Conservation (phyloP, 495 filamentous ascomycete genomes). For the Neurospora africana region DNA sequence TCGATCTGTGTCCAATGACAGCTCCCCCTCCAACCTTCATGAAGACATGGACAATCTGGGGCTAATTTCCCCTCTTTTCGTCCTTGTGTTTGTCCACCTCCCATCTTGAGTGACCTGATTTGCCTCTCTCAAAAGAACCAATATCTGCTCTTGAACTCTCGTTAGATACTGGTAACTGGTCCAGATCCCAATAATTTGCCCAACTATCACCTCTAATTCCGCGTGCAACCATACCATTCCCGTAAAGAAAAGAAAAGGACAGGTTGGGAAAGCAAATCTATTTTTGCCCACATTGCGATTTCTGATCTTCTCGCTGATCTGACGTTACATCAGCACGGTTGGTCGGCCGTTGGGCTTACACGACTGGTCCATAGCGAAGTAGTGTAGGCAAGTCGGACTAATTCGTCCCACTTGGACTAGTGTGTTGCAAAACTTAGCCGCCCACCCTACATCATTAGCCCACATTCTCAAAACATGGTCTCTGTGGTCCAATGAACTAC, state of each 20-base stretch:
- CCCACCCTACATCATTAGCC: neutral
- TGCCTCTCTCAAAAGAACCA: neutral
- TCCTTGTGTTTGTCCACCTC: neutral
- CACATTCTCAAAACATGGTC: constrained; percentile 5
- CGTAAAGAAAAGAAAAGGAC: neutral
- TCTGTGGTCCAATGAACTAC: neutral
- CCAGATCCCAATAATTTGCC: neutral
- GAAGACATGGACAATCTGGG: neutral
- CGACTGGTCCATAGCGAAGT: neutral
- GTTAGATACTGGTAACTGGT: neutral
- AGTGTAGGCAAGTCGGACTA: neutral
- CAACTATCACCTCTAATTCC: neutral
- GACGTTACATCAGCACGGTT: neutral
- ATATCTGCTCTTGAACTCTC: neutral
- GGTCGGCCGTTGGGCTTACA: neutral
- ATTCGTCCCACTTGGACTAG: neutral
- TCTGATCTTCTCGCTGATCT: neutral
- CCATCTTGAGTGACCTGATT: neutral
- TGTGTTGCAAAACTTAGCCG: neutral
- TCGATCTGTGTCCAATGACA: neutral
- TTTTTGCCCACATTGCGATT: neutral
- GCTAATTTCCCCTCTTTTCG: neutral
- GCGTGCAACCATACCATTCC: neutral
- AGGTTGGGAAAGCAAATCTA: neutral
- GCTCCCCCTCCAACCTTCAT: neutral